phyloP scores from a whole-genome alignment of 345 rosid species.

The Kandelia obovata region DNA sequence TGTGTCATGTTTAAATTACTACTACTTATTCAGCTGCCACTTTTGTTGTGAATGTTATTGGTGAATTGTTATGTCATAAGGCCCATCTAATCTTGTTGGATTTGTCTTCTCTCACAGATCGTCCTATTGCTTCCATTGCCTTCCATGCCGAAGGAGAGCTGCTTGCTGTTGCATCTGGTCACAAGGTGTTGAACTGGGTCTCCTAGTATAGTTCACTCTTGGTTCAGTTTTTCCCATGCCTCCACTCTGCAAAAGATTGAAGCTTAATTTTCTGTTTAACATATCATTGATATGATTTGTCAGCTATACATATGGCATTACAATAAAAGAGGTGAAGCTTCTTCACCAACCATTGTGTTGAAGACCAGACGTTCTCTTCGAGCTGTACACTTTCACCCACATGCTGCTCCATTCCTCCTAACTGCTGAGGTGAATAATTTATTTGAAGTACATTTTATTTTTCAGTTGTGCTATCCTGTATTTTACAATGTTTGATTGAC shows the following conservation, averaged over 20 bases:
- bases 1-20: conserved; percentile 12
- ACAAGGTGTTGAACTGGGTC: conserved; percentile 46
- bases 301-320: conserved; percentile 76
- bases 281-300: conserved; percentile 18
- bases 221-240: not conserved
- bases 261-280: not conserved
- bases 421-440: conserved; percentile 59
- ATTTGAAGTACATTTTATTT: conserved; percentile 19
- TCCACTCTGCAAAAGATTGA: not conserved
- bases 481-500: conserved; percentile 36
- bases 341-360: conserved; percentile 56
- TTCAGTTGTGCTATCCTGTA: conserved; percentile 16
- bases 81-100: conserved; percentile 4
- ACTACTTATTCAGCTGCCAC: not conserved
- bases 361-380: conserved; percentile 68
- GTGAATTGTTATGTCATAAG: not conserved
- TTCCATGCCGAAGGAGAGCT: conserved; percentile 76
- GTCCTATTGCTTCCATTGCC: conserved; percentile 79
- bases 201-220: not conserved
- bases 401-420: conserved; percentile 66
- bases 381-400: conserved; percentile 79
- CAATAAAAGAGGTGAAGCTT: conserved; percentile 54
- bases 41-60: not conserved
- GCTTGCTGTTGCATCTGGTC: conserved; percentile 77
- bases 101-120: conserved; percentile 42